Evolutionary conservation across 1,139 yeast genomes (phyloP).

Genomic region (Pichia sp.): DNA sequence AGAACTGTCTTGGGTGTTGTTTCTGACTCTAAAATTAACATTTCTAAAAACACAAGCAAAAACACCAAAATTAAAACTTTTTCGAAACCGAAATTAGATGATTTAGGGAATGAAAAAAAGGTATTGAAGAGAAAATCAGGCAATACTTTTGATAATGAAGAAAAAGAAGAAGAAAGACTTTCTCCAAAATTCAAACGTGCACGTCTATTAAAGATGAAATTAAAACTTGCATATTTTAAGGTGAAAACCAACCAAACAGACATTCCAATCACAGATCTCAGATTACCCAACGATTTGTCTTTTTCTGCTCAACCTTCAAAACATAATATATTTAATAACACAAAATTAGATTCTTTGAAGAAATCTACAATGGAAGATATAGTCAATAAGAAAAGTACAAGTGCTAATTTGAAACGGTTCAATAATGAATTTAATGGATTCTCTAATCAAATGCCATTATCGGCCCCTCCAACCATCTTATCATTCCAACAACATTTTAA

Average conservation of each 20-base stretch:
- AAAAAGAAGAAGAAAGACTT: slow-evolving; percentile 1
- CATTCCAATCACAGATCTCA: slow-evolving; percentile 30
- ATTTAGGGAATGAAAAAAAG: too few species aligned
- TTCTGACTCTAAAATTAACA: too few species aligned
- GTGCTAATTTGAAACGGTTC: slow-evolving; percentile 24
- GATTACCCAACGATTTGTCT: slow-evolving; percentile 12
- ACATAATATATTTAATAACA: neutral
- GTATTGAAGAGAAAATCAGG: neutral
- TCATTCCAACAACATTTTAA: neutral
- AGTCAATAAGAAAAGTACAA: slow-evolving; percentile 23
- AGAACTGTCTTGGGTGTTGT: too few species aligned
- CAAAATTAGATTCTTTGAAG: slow-evolving; percentile 2
- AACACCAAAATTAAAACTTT: too few species aligned
- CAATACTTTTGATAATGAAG: neutral
- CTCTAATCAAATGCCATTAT: slow-evolving; percentile 1
- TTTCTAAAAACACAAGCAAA: too few species aligned
- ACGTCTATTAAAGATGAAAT: slow-evolving; percentile 58
- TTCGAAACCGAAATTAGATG: too few species aligned
- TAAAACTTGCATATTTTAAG: slow-evolving; percentile 75
- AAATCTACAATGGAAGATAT: slow-evolving; percentile 21
- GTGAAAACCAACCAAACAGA: slow-evolving; percentile 51
- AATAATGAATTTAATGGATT: slow-evolving; percentile 7
- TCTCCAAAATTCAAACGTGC: slow-evolving; percentile 37
- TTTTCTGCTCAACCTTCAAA: neutral
- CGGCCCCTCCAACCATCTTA: slow-evolving; percentile 5